Conservation (phyloP, 2,329 filamentous ascomycete species). For the Cladosporium sp. region DNA sequence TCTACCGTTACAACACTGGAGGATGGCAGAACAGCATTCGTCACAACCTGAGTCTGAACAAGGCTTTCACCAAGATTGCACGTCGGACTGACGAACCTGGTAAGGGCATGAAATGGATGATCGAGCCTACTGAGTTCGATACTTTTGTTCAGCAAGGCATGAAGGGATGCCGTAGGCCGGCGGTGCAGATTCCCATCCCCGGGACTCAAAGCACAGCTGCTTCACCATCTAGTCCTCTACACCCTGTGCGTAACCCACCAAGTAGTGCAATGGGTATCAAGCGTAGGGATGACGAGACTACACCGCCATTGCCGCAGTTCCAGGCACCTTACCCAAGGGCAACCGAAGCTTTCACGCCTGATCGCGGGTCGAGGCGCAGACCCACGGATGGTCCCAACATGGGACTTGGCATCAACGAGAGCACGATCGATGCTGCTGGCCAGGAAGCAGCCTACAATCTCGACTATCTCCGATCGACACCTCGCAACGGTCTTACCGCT, state of each 20-base stretch:
- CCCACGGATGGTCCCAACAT: conserved; percentile 27
- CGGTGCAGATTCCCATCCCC: conserved; percentile 33
- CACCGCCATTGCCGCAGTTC: conserved; percentile 47
- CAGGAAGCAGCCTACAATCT: conserved; percentile 21
- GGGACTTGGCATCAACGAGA: conserved; percentile 37
- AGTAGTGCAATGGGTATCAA: conserved; percentile 47
- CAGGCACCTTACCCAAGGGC: conserved; percentile 46
- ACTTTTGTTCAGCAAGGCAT: conserved; percentile 77
- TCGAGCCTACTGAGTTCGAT: conserved; percentile 78
- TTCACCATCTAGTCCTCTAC: conserved; percentile 58
- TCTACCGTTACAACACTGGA: conserved; percentile 80
- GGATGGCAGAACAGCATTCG: conserved; percentile 99
- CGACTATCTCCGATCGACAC: conserved; percentile 36
- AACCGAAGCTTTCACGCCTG: conserved; percentile 56
- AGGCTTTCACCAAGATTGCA: conserved; percentile 90
- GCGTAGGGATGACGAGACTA: conserved; percentile 36
- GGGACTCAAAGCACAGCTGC: conserved; percentile 40
- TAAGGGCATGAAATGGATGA: conserved; percentile 99
- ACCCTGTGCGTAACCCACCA: conserved; percentile 40
- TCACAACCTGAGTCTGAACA: conserved; percentile 93
- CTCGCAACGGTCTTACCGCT: conserved; percentile 40
- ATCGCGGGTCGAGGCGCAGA: conserved; percentile 52
- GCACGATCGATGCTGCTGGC: conserved; percentile 29
- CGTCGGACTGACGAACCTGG: conserved; percentile 92
- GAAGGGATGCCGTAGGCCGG: conserved; percentile 44